A percentile compares a stretch with the other conserved stretches of the same genome.
Conservation (phyloP, 2,329 filamentous ascomycete species). For the Neonectria hederae region DNA sequence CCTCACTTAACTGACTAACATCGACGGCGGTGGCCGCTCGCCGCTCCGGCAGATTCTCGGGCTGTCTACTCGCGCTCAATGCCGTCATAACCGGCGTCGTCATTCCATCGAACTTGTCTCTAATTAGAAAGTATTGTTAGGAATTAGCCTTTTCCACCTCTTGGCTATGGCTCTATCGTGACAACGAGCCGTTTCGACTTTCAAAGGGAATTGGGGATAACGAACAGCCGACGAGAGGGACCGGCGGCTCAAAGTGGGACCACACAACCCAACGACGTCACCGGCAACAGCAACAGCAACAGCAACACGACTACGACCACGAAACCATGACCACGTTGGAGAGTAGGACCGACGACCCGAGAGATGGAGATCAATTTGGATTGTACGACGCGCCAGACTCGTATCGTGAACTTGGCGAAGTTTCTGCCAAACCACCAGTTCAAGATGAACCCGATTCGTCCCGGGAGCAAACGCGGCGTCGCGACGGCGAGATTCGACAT, state of each 20-base stretch:
- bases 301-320: not conserved
- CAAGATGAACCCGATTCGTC: not conserved
- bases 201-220: conserved; percentile 7
- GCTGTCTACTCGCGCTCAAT: conserved; percentile 21
- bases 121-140: not conserved
- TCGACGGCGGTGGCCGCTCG: conserved; percentile 7
- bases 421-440: conserved; percentile 7
- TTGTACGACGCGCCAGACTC: conserved; percentile 7
- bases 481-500: not conserved
- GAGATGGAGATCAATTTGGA: conserved; percentile 5
- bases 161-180: not conserved
- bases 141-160: not conserved
- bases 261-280: not conserved
- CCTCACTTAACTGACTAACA: not conserved
- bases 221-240: not conserved
- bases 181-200: not conserved
- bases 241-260: not conserved
- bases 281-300: not conserved
- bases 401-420: conserved; percentile 13
- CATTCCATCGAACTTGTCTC: conserved; percentile 16
- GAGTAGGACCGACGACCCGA: not conserved
- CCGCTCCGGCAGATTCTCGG: conserved; percentile 31
- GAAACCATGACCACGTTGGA: conserved; percentile 22
- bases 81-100: conserved; percentile 39
- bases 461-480: not conserved